Evolutionary conservation across 768 basidiomycete species (phyloP).

Genomic region (Rhizopogon rudus): DNA sequence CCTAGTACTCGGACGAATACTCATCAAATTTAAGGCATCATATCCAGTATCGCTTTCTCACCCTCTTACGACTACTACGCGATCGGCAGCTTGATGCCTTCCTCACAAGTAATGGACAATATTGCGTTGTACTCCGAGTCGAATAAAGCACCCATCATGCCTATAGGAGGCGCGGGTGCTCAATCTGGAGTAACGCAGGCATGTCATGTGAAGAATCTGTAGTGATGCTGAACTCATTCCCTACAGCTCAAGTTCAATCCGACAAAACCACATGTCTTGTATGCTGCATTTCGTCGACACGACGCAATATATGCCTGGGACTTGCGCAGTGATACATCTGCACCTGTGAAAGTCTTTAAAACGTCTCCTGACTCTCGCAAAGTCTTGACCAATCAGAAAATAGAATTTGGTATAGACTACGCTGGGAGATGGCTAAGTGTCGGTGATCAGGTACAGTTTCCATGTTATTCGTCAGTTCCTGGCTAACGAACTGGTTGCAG

Average conservation of each 20-base stretch:
- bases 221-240: neutral
- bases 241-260: slow-evolving; percentile 77
- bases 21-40: slow-evolving; percentile 55
- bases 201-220: neutral
- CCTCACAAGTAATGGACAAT: slow-evolving; percentile 40
- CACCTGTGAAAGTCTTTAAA: slow-evolving; percentile 35
- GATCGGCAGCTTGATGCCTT: slow-evolving; percentile 66
- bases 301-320: slow-evolving; percentile 73
- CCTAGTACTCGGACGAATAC: slow-evolving; percentile 1
- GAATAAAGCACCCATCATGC: slow-evolving; percentile 51
- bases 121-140: slow-evolving; percentile 66
- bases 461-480: neutral
- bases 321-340: slow-evolving; percentile 50
- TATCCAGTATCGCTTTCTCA: slow-evolving; percentile 80
- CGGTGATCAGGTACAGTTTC: slow-evolving; percentile 56
- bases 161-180: slow-evolving; percentile 48
- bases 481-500: slow-evolving; percentile 28
- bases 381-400: slow-evolving; percentile 65
- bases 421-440: slow-evolving; percentile 57
- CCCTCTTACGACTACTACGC: slow-evolving; percentile 66
- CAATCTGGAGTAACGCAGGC: neutral
- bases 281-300: slow-evolving; percentile 68
- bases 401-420: slow-evolving; percentile 72
- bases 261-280: slow-evolving; percentile 61
- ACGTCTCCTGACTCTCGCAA: neutral